Conservation (phyloP, 306 rosid genomes). For the Rubus idaeus region DNA sequence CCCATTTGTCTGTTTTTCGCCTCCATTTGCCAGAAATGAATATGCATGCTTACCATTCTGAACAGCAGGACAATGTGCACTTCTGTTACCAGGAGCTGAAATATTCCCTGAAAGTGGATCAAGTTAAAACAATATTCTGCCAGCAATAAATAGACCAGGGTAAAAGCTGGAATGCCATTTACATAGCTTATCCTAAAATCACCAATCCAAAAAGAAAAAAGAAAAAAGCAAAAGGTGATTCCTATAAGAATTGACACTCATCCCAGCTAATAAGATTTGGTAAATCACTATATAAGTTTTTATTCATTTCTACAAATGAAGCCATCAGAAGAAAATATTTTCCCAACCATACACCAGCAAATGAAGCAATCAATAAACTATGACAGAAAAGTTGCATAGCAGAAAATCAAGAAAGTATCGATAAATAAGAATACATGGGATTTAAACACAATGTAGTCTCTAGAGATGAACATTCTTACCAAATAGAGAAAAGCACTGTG, state of each 20-base stretch:
- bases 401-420: background rate
- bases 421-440: background rate
- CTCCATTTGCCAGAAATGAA: conserved; percentile 33
- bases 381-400: background rate
- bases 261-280: background rate
- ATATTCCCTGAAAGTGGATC: conserved; percentile 34
- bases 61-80: conserved; percentile 29
- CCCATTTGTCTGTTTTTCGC: conserved; percentile 37
- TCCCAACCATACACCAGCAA: background rate
- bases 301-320: background rate
- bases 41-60: conserved; percentile 25
- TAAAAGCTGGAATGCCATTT: background rate
- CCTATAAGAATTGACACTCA: background rate
- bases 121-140: conserved; percentile 5
- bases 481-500: background rate
- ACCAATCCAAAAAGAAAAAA: background rate
- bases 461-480: background rate
- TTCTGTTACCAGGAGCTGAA: conserved; percentile 34
- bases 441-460: background rate
- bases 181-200: conserved; percentile 7
- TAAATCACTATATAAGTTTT: background rate
- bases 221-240: too few relatives aligned
- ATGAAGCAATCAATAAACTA: background rate
- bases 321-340: background rate
- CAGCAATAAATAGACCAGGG: background rate